Conservation (phyloP, 441 rosid genomes). For the Croton laevigatus region DNA sequence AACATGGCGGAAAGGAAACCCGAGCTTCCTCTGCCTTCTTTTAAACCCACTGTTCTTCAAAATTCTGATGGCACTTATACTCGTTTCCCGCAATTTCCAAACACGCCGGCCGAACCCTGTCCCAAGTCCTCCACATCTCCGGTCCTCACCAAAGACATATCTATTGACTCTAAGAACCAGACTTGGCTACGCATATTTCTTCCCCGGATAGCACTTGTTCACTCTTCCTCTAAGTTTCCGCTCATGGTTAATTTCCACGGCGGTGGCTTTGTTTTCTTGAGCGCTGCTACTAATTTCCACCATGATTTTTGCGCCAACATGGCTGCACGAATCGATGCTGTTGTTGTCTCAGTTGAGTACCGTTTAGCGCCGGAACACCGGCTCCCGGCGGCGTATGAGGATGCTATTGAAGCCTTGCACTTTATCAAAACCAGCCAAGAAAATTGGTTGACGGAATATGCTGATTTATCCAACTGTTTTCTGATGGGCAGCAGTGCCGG, state of each 20-base stretch:
- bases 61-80: slow-evolving; percentile 17
- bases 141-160: slow-evolving; percentile 14
- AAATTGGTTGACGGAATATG: slow-evolving; percentile 3
- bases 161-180: not conserved
- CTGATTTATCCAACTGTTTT: slow-evolving; percentile 10
- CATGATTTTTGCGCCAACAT: slow-evolving; percentile 12
- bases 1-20: not conserved
- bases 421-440: slow-evolving; percentile 7
- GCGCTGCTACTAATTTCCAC: not conserved
- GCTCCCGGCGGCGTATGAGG: slow-evolving; percentile 21
- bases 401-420: slow-evolving; percentile 13
- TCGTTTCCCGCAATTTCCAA: not conserved
- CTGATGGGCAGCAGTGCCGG: slow-evolving; percentile 21
- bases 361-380: slow-evolving; percentile 22
- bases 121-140: slow-evolving; percentile 1
- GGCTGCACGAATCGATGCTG: not conserved
- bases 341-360: slow-evolving; percentile 18
- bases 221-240: slow-evolving; percentile 6
- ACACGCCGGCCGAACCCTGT: not conserved
- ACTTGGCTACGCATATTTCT: slow-evolving; percentile 18
- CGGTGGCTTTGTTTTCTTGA: slow-evolving; percentile 13
- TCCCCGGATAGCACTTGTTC: slow-evolving; percentile 4
- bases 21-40: not conserved
- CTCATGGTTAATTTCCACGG: slow-evolving; percentile 19
- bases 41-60: not conserved